phyloP scores from a whole-genome alignment of 495 filamentous ascomycete genomes.

The Neurospora tetraspora region DNA sequence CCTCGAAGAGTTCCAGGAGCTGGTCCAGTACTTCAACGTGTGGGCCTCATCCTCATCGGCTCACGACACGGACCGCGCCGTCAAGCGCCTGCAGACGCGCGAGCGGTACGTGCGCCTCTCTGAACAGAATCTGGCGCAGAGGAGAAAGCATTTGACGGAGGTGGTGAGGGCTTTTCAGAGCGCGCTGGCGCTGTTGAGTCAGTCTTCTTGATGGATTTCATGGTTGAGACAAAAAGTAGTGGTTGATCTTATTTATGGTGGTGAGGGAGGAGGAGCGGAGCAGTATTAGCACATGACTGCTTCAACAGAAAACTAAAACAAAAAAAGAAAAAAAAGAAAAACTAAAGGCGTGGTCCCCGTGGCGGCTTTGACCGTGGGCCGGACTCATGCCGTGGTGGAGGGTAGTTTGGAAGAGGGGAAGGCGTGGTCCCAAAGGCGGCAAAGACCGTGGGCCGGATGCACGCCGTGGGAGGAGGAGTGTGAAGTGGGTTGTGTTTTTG shows the following conservation, averaged over 20 bases:
- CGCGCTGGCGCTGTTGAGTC: slow-evolving; percentile 57
- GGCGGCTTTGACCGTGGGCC: neutral
- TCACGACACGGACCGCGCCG: slow-evolving; percentile 61
- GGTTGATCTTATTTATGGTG: no score
- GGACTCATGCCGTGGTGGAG: neutral
- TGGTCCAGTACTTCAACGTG: slow-evolving; percentile 57
- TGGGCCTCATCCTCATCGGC: slow-evolving; percentile 57
- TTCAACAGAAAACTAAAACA: neutral
- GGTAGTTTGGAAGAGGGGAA: neutral
- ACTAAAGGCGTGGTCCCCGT: neutral
- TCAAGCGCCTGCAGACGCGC: slow-evolving; percentile 70
- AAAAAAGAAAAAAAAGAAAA: neutral
- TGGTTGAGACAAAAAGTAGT: no score
- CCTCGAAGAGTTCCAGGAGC: slow-evolving; percentile 49
- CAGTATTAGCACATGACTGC: neutral
- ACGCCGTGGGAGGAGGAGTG: neutral
- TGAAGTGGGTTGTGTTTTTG: neutral
- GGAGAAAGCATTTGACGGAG: slow-evolving; percentile 62
- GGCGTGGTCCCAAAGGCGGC: neutral
- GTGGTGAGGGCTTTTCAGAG: slow-evolving; percentile 76
- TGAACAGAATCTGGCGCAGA: slow-evolving; percentile 56
- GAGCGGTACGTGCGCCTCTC: slow-evolving; percentile 61
- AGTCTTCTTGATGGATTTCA: slow-evolving; percentile 6
- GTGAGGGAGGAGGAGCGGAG: neutral
- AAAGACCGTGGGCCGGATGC: neutral